Conservation (phyloP, 169 alveolate species). For the Besnoitia besnoiti region DNA sequence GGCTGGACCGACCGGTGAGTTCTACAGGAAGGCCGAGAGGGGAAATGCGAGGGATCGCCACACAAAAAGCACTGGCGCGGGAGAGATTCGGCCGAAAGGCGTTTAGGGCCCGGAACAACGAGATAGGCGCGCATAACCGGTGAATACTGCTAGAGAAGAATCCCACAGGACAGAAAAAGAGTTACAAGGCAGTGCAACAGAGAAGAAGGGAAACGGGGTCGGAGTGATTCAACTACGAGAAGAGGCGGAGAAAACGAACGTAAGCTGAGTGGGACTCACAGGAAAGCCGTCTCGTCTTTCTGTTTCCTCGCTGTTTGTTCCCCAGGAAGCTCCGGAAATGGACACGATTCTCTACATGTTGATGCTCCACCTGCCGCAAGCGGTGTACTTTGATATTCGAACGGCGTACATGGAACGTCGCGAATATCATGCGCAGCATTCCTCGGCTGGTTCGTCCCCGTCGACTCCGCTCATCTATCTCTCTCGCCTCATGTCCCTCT, state of each 20-base stretch:
- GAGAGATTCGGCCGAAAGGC: too few relatives aligned
- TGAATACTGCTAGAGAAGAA: too few relatives aligned
- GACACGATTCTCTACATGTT: constrained; percentile 64
- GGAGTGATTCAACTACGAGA: too few relatives aligned
- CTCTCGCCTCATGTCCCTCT: constrained; percentile 30
- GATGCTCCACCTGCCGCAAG: constrained; percentile 70
- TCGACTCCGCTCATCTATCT: not conserved
- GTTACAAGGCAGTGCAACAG: too few relatives aligned
- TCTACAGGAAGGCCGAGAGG: not conserved
- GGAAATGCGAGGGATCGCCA: not conserved
- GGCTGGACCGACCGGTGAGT: constrained; percentile 70
- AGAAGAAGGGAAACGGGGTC: too few relatives aligned
- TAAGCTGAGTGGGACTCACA: too few relatives aligned
- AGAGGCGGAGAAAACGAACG: too few relatives aligned
- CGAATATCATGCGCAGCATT: constrained; percentile 64
- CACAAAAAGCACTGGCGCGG: too few relatives aligned
- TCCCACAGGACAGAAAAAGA: too few relatives aligned
- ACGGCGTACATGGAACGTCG: constrained; percentile 72
- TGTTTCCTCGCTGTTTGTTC: not conserved
- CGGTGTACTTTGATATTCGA: constrained; percentile 72
- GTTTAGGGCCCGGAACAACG: too few relatives aligned
- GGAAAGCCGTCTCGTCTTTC: too few relatives aligned
- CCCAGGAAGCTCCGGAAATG: constrained; percentile 72
- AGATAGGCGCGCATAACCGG: too few relatives aligned
- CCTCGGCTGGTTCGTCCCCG: not conserved